Base-by-base conservation (phyloP, 805 yeast species). In the Saccharomycopsis sp. region DNA sequence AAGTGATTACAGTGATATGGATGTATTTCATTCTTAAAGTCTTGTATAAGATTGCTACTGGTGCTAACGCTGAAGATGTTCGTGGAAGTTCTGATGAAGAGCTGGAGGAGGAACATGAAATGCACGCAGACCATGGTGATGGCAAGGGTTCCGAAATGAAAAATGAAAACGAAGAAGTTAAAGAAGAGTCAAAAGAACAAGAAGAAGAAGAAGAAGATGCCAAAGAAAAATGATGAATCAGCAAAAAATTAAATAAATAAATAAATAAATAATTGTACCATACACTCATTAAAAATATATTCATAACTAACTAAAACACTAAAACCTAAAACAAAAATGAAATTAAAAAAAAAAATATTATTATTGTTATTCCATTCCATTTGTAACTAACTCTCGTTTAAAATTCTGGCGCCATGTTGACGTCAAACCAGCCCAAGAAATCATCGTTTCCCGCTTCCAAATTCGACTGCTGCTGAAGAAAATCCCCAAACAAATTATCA, bases 341-440 rank as follows among this genome's bases (percentile, higher is more conserved):
- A 21, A 35, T 21, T 16, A 32, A 17, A 2, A n/a, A n/a, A n/a
- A 21, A n/a, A 34, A 21, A 34, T 9, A 16, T 8, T 32, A 16
- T 8, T 32, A 17, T 9, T 16, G 16, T 16, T 32, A 16, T 8
- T 2, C 2, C 2, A 4, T 21, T 4, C 13, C 14, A 17, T 14
- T 19, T 28, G 22, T 4, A 24, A n/a, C 9, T 14, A 17, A 14
- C 19, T 26, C n/a, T 19, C 38, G n/a, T n/a, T 61, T 51, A 75
- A 55, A 77, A 77, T 49, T 74, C 81, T 0, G 80, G 81, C 3
- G 76, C 78, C 81, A 75, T 76, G 56, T 82, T 82, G 60, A 79
- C 78, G 59, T 86, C 95, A 67, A 89, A 84, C 96, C 96, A 89
- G 9, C 97, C 97, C 38, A 89, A 66, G 56, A 89, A 83, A 59